Percentiles rank a stretch among this genome's conserved stretches.
Evolutionary conservation across 2,329 filamentous ascomycete species (phyloP).

Genomic region (Fusarium secorum): DNA sequence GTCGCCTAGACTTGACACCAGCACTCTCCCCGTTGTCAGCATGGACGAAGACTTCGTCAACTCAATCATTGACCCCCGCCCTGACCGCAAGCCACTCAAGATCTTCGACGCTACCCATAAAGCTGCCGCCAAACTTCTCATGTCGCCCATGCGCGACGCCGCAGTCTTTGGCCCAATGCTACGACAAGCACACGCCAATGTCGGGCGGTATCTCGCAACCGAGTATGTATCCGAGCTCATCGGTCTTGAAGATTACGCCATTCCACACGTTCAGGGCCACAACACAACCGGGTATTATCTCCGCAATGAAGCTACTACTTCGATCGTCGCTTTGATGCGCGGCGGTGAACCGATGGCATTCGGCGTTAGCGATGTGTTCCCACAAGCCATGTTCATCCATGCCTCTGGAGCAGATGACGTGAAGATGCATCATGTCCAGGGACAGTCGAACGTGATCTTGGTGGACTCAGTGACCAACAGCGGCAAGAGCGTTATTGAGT

Average conservation of each 20-base stretch:
- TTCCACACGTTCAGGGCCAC: constrained; percentile 61
- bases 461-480: constrained; percentile 70
- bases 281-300: constrained; percentile 56
- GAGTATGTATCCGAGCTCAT: constrained; percentile 57
- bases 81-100: background rate
- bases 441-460: constrained; percentile 55
- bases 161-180: constrained; percentile 54
- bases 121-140: constrained; percentile 58
- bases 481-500: background rate
- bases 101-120: constrained; percentile 56
- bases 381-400: constrained; percentile 60
- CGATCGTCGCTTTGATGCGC: constrained; percentile 69
- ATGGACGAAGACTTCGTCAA: constrained; percentile 42
- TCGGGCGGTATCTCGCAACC: constrained; percentile 62
- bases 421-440: constrained; percentile 50
- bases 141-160: constrained; percentile 62
- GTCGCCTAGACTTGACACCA: constrained; percentile 52
- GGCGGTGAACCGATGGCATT: constrained; percentile 69
- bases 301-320: constrained; percentile 55
- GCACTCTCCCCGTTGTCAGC: constrained; percentile 52
- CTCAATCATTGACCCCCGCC: constrained; percentile 21
- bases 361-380: constrained; percentile 63
- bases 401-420: constrained; percentile 52
- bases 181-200: constrained; percentile 55
- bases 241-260: constrained; percentile 57